phyloP scores from a whole-genome alignment of 2,329 filamentous ascomycete species.

The Metarhizium rileyi region DNA sequence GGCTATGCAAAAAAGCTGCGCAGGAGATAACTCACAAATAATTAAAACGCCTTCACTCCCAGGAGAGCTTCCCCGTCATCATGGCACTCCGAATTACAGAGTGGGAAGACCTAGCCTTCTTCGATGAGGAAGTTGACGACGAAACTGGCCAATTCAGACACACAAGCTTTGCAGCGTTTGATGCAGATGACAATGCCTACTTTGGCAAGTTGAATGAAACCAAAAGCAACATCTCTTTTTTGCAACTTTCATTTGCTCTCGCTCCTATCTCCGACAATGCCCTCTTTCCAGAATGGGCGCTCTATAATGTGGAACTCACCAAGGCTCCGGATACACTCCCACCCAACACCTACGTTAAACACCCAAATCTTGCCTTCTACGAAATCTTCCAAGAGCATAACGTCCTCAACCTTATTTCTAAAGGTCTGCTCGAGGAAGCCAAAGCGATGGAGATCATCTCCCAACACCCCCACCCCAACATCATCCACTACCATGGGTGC shows the following conservation, averaged over 20 bases:
- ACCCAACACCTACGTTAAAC: not conserved
- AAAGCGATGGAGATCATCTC: constrained; percentile 11
- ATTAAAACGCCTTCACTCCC: not conserved
- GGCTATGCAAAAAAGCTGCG: not conserved
- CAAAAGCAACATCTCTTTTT: not conserved
- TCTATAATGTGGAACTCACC: not conserved
- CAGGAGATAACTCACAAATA: not conserved
- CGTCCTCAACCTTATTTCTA: not conserved
- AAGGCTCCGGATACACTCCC: not conserved
- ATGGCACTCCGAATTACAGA: not conserved
- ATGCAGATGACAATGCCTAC: constrained; percentile 2
- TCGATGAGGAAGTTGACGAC: not conserved
- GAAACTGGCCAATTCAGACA: constrained; percentile 1
- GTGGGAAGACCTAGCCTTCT: constrained; percentile 3
- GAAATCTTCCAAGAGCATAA: not conserved
- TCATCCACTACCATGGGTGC: constrained; percentile 19
- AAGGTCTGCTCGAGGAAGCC: constrained; percentile 37
- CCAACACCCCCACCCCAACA: constrained; percentile 17
- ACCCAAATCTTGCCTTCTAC: not conserved
- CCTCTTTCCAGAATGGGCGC: not conserved
- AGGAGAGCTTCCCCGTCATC: constrained; percentile 1
- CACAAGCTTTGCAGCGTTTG: constrained; percentile 3
- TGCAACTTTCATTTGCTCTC: not conserved
- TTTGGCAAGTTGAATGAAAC: not conserved
- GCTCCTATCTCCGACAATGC: not conserved